Evolutionary conservation across 2,329 filamentous ascomycete genomes (phyloP).

Genomic region (Fragosphaeria purpurea): DNA sequence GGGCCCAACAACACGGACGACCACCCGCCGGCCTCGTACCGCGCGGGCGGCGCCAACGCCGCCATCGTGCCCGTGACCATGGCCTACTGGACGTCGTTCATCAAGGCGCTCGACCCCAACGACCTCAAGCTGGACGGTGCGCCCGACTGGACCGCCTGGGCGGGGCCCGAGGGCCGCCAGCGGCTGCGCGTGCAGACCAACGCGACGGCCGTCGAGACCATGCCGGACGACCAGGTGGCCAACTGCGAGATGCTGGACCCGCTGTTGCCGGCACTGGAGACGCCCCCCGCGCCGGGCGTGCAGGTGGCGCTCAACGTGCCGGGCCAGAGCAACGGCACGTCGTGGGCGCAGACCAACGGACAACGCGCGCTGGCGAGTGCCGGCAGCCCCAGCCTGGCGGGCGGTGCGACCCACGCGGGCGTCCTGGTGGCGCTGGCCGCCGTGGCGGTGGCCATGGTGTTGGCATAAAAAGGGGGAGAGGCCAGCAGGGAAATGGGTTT

Average conservation of each 20-base stretch:
- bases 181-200: conserved; percentile 33
- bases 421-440: background rate
- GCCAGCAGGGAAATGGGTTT: background rate
- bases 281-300: conserved; percentile 5
- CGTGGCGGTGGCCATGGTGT: background rate
- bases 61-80: conserved; percentile 51
- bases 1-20: conserved; percentile 46
- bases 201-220: conserved; percentile 32
- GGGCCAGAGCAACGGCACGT: conserved; percentile 9
- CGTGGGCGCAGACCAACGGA: conserved; percentile 7
- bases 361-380: conserved; percentile 2
- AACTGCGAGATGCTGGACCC: conserved; percentile 17
- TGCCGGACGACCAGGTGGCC: conserved; percentile 20
- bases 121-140: conserved; percentile 29
- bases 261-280: conserved; percentile 16
- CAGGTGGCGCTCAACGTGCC: conserved; percentile 12
- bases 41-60: conserved; percentile 40
- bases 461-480: background rate
- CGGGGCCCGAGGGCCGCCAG: conserved; percentile 18
- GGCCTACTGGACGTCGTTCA: conserved; percentile 65
- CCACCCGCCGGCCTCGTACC: conserved; percentile 42
- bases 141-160: conserved; percentile 41
- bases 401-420: background rate
- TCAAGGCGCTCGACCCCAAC: conserved; percentile 57
- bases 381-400: background rate